Evolutionary conservation across 768 basidiomycete genomes (phyloP), one percentile per base, ranked within the genome.

Genomic region (Lactarius indigo): DNA sequence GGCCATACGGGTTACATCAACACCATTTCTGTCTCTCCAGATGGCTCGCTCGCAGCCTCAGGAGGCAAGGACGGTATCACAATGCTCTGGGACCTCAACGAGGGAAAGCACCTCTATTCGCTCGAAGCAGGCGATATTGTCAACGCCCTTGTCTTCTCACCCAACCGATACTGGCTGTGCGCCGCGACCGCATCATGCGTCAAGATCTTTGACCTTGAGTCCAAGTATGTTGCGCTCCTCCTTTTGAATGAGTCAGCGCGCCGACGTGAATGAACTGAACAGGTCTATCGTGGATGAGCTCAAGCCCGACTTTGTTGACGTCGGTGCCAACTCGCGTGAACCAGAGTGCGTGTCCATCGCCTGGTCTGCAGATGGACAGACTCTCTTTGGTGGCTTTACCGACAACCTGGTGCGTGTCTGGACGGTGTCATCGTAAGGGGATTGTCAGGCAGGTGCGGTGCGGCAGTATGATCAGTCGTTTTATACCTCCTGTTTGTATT

Each of bases 31-130:
- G 96, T 99, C 68, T 99, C 97, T 42, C 97, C 97, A 61, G 97
- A 99, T 76, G 97, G 97, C 71, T 99, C 97, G 30, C 87, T 99
- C 75, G 96, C 96, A 73, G 97, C 97, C 57, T 98, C 97, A 58
- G 97, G 97, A 76, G 97, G 97, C 75, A 98, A 98, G 82, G 97
- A 99, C 79, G 96, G 96, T 69, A 96, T 98, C 80, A 97, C 96
- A 78, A 98, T 98, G 96, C 90, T 98, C 70, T 99, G 97, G 97
- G 97, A 99, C 78, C 83, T 99, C 75, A 98, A 98, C 82, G 97
- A 98, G 85, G 96, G 95, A 85, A 98, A 98, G 84, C 97, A 98
- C 85, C 89, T 99, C 75, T 99, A 99, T 86, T 98, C 95, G 62
- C 90, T 99, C 66, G 97, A 99, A 79, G 97, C 97, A 57, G 96